phyloP scores from a whole-genome alignment of 352 stramenopile genomes.

The Saprolegnia parasitica region DNA sequence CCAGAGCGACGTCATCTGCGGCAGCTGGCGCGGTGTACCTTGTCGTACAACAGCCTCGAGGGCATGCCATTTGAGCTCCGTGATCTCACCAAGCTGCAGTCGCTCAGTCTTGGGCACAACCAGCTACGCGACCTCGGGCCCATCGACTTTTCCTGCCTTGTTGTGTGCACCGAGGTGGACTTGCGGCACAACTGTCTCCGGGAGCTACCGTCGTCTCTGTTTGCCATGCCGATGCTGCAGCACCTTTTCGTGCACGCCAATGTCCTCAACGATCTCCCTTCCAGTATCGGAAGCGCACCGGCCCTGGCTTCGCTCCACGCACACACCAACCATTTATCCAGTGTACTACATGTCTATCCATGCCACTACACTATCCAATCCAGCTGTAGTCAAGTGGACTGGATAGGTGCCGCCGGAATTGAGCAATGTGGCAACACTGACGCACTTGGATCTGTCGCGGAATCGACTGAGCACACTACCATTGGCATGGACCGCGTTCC shows the following conservation, averaged over 20 bases:
- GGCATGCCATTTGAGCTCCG: background rate
- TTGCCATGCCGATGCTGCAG: conserved; percentile 3
- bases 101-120: conserved; percentile 9
- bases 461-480: conserved; percentile 33
- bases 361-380: background rate
- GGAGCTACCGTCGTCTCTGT: conserved; percentile 13
- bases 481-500: conserved; percentile 31
- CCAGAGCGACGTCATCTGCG: background rate
- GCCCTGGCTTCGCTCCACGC: background rate
- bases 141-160: conserved; percentile 6
- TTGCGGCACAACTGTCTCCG: conserved; percentile 11
- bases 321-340: conserved; percentile 26
- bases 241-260: conserved; percentile 26
- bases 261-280: conserved; percentile 17
- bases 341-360: no score
- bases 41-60: conserved; percentile 6
- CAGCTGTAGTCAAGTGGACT: background rate
- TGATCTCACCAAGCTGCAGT: background rate
- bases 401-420: conserved; percentile 33
- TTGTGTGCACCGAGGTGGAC: conserved; percentile 12
- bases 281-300: conserved; percentile 28
- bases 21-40: background rate
- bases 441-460: conserved; percentile 37
- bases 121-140: conserved; percentile 1
- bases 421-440: conserved; percentile 27